Evolutionary conservation across 2,329 filamentous ascomycete genomes (phyloP), one percentile per base, ranked within the genome.

Genomic region (Fusarium protoensiforme): DNA sequence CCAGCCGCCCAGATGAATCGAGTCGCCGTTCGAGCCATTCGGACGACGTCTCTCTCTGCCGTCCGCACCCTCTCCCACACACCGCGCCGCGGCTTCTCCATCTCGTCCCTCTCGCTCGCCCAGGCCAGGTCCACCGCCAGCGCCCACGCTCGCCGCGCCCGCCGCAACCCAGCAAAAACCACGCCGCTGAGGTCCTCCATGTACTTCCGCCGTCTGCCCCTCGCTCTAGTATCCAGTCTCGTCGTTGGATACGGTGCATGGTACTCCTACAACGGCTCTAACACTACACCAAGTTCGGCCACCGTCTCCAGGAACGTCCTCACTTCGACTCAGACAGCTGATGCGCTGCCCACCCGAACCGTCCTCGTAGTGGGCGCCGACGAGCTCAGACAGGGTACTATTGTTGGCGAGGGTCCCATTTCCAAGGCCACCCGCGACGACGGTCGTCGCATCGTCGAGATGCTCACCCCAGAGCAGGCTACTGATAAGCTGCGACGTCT

Each of bases 391-490:
- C 96, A 96, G 13, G 93, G 94, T 27, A 93, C 94, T 10, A 92
- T 98, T 71, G 91, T 94, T 20, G 94, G 93, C 67, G 93, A 97
- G 78, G 93, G 92, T 8, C 95, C 96, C 22, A 90, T 99, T 68
- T 93, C 93, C 53, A 99, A 99, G 85, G 90, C 93, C 77, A 94
- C 93, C 5, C 93, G 95, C 83, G 93, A 94, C 80, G 93, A 93
- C 81, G 94, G 95, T 33, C 90, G 92, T 73, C 94, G 93, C 80
- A 92, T 98, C 36, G 87, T 99, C 68, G 96, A 98, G 86, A 99
- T 99, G 96, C 87, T 99, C 83, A 97, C 94, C 13, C 93, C 96
- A 1, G 96, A 98, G 67, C 95, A 99, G 87, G 95, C 94, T 27
- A 97, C 95, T 16, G 90, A 94, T 78, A 97, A 96, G 85, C 85